phyloP scores from a whole-genome alignment of 306 rosid species.

The Betula pendula region DNA sequence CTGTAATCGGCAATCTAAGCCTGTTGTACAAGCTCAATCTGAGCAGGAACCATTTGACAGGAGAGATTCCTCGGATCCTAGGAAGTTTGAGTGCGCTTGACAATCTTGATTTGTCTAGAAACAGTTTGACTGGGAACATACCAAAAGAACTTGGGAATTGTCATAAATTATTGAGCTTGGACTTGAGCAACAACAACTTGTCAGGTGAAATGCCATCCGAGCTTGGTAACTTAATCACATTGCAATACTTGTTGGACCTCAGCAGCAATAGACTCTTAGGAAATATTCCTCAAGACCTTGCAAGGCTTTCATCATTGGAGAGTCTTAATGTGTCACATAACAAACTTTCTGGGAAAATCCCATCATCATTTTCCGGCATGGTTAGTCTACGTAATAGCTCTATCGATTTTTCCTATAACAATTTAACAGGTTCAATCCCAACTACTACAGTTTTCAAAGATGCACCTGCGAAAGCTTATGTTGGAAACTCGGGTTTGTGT shows the following conservation, averaged over 20 bases:
- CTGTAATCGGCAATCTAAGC: conserved; percentile 44
- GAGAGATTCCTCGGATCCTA: conserved; percentile 39
- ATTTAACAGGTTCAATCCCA: conserved; percentile 59
- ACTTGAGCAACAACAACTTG: conserved; percentile 40
- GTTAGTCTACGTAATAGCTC: conserved; percentile 36
- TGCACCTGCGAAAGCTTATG: conserved; percentile 39
- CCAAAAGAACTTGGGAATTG: conserved; percentile 39
- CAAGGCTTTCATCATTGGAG: conserved; percentile 26
- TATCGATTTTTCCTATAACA: conserved; percentile 62
- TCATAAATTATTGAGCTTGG: conserved; percentile 15
- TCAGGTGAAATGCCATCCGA: conserved; percentile 49
- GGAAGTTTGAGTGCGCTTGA: conserved; percentile 30
- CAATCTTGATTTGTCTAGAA: conserved; percentile 50
- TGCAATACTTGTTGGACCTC: conserved; percentile 47
- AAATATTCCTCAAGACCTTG: no score
- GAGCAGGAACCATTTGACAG: conserved; percentile 49
- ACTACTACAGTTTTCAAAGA: conserved; percentile 31
- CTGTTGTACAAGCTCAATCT: conserved; percentile 34
- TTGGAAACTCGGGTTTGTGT: conserved; percentile 57
- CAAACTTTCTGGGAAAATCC: conserved; percentile 54
- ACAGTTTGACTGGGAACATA: conserved; percentile 44
- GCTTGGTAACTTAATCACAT: conserved; percentile 46
- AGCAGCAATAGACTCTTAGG: conserved; percentile 1
- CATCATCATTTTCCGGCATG: conserved; percentile 36
- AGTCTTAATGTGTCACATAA: conserved; percentile 50